Conservation (phyloP, 306 rosid species). For the Begonia masoniana region DNA sequence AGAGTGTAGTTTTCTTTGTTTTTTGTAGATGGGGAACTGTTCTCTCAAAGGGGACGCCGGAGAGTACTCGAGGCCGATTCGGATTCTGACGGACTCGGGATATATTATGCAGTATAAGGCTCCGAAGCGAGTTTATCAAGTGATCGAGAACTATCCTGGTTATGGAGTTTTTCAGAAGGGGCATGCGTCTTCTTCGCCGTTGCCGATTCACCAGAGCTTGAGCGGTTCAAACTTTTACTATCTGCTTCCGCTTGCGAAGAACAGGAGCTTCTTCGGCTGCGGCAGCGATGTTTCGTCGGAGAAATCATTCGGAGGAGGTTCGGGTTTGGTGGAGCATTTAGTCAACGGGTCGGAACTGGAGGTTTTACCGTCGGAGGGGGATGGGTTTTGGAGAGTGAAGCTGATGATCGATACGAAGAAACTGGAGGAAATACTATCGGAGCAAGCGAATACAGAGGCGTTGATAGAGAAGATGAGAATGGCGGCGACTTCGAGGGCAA, state of each 20-base stretch:
- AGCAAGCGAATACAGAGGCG: constrained; percentile 50
- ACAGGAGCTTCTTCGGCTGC: not conserved
- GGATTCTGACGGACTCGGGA: constrained; percentile 11
- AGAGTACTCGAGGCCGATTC: constrained; percentile 5
- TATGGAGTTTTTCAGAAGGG: constrained; percentile 9
- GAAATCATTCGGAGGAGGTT: not conserved
- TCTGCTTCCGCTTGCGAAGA: constrained; percentile 9
- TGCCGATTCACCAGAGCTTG: constrained; percentile 1
- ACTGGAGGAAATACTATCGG: constrained; percentile 46
- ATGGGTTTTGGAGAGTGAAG: constrained; percentile 59
- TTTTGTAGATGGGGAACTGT: constrained; percentile 9
- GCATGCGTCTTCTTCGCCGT: constrained; percentile 6
- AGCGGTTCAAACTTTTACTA: constrained; percentile 7
- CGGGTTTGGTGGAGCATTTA: constrained; percentile 7
- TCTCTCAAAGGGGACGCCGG: constrained; percentile 4
- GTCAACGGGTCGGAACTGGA: constrained; percentile 32
- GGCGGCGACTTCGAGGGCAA: constrained; percentile 32
- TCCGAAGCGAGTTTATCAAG: constrained; percentile 9
- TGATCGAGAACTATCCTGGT: constrained; percentile 8
- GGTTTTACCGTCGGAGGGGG: constrained; percentile 39
- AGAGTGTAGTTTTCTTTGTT: too few relatives aligned
- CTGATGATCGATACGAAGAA: constrained; percentile 44
- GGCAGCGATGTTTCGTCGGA: not conserved
- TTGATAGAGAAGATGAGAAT: constrained; percentile 60
- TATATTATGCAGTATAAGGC: constrained; percentile 3